Evolutionary conservation across 257 asterid species (phyloP).

Genomic region (Knoxia roxburghii): DNA sequence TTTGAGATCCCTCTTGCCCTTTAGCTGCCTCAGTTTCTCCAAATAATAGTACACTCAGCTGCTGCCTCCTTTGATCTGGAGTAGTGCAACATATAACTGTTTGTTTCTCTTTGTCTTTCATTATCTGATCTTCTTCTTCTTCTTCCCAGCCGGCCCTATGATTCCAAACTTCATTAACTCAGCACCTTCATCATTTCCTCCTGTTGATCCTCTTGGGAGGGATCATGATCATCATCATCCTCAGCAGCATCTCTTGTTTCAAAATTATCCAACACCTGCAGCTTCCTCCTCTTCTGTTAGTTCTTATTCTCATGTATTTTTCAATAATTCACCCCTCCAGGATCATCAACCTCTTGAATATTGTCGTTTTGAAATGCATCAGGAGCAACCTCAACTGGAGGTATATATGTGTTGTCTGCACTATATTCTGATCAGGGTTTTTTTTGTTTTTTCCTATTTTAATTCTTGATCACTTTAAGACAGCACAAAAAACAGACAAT

Average conservation of each 20-base stretch:
- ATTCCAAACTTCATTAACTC: slow-evolving; percentile 33
- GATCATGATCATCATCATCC: slow-evolving; percentile 24
- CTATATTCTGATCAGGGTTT: background rate
- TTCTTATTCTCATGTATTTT: slow-evolving; percentile 36
- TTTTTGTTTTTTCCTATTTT: background rate
- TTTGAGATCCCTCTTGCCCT: background rate
- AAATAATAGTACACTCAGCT: too few relatives aligned
- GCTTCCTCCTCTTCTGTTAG: slow-evolving; percentile 39
- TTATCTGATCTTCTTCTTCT: background rate
- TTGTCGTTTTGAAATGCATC: slow-evolving; percentile 27
- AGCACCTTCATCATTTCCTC: slow-evolving; percentile 37
- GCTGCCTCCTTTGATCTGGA: too few relatives aligned
- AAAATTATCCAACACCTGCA: slow-evolving; percentile 21
- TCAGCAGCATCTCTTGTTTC: slow-evolving; percentile 26
- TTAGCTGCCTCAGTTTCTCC: too few relatives aligned
- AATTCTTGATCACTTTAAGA: background rate
- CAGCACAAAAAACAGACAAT: background rate
- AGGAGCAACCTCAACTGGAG: slow-evolving; percentile 31
- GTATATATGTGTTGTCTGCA: slow-evolving; percentile 20
- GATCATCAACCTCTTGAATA: slow-evolving; percentile 34
- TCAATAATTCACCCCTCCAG: slow-evolving; percentile 29
- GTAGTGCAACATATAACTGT: background rate
- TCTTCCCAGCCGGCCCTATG: background rate
- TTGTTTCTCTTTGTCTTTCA: background rate
- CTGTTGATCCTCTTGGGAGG: slow-evolving; percentile 24